These are phyloP conservation scores for Schizophyllum commune DNA, from an alignment of 1,284 basidiomycete species.

Conservation along the genomic window DNA sequence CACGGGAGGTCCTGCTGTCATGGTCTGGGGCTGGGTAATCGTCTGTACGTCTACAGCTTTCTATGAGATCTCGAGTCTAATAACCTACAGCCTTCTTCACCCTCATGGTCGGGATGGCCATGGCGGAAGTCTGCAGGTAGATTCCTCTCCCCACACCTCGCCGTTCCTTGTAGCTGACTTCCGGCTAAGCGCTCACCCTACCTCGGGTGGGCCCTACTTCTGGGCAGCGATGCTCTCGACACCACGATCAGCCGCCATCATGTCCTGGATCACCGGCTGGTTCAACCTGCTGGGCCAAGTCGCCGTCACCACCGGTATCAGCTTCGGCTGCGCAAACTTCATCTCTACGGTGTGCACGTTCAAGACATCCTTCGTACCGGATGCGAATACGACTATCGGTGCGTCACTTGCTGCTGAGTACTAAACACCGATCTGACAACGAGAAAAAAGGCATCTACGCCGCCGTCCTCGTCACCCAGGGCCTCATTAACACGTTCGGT, in stretches of 20 bases:
- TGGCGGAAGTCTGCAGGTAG: constrained; percentile 66
- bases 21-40: constrained; percentile 70
- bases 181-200: constrained; percentile 55
- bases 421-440: too few species aligned
- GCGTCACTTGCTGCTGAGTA: not conserved
- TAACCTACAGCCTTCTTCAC: constrained; percentile 48
- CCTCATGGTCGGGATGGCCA: constrained; percentile 57
- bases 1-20: constrained; percentile 62
- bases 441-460: constrained; percentile 46
- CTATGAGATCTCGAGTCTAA: not conserved
- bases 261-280: constrained; percentile 67
- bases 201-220: constrained; percentile 68
- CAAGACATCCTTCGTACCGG: constrained; percentile 48
- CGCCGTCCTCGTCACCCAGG: constrained; percentile 58
- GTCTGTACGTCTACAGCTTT: constrained; percentile 35
- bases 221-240: constrained; percentile 68
- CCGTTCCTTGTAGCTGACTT: not conserved
- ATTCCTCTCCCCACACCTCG: not conserved
- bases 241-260: constrained; percentile 46
- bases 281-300: constrained; percentile 74
- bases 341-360: constrained; percentile 57
- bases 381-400: constrained; percentile 54
- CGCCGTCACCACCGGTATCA: constrained; percentile 69
- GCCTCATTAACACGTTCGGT: constrained; percentile 63
- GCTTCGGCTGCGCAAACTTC: constrained; percentile 64